Conservation (phyloP, 2,329 filamentous ascomycete species). For the Aspergillus versicolor region DNA sequence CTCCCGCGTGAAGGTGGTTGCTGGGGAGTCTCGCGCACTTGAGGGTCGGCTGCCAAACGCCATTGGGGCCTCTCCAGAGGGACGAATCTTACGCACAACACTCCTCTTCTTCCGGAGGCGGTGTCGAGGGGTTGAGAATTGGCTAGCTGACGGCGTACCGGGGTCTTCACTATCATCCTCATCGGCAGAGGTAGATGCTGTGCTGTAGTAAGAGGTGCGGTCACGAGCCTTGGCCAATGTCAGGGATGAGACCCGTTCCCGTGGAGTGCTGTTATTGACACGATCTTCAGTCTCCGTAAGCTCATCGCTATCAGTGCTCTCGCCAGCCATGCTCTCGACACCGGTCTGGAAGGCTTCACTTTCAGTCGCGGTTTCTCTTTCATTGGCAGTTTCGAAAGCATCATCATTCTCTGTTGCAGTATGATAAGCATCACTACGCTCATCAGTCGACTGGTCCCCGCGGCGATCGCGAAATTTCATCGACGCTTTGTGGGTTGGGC, state of each 20-base stretch:
- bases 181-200: conserved; percentile 79
- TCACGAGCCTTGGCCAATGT: conserved; percentile 52
- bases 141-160: conserved; percentile 66
- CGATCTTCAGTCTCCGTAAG: conserved; percentile 79
- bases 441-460: conserved; percentile 35
- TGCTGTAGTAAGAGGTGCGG: conserved; percentile 75
- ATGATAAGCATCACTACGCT: conserved; percentile 70
- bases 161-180: conserved; percentile 63
- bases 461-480: conserved; percentile 27
- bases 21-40: conserved; percentile 53
- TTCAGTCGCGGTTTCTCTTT: conserved; percentile 72
- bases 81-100: conserved; percentile 58
- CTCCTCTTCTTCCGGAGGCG: conserved; percentile 70
- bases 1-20: conserved; percentile 51
- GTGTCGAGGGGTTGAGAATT: conserved; percentile 66
- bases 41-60: conserved; percentile 38
- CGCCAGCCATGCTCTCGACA: conserved; percentile 68
- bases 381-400: conserved; percentile 72
- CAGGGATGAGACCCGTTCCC: conserved; percentile 38
- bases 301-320: conserved; percentile 67
- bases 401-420: conserved; percentile 74
- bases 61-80: conserved; percentile 46
- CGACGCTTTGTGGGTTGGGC: conserved; percentile 52
- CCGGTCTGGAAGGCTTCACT: conserved; percentile 95
- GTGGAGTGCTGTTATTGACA: conserved; percentile 35